A percentile compares a stretch with the other conserved stretches of the same genome.
These are phyloP conservation scores for Xylariaceae sp. DNA, from an alignment of 2,329 filamentous ascomycete genomes.

Conservation along the genomic window DNA sequence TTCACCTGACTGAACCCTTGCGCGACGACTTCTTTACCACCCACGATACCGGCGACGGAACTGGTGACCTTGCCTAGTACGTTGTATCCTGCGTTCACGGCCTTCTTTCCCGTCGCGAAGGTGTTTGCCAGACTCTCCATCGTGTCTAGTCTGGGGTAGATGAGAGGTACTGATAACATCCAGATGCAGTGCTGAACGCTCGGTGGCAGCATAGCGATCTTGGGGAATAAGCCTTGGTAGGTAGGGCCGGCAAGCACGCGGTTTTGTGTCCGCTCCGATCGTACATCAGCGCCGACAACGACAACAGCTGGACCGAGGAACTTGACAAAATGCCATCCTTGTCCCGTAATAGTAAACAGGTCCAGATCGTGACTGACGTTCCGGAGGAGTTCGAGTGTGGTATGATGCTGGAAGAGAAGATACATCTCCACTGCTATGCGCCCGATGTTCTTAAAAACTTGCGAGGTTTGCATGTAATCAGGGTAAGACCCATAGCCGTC, in stretches of 20 bases:
- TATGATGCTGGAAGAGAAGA: constrained; percentile 95
- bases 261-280: constrained; percentile 82
- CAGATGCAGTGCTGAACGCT: constrained; percentile 95
- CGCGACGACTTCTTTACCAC: constrained; percentile 86
- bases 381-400: constrained; percentile 85
- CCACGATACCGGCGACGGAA: constrained; percentile 90
- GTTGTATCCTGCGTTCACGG: constrained; percentile 94
- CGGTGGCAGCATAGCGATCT: constrained; percentile 81
- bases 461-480: constrained; percentile 95
- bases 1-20: constrained; percentile 94
- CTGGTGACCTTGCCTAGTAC: constrained; percentile 91
- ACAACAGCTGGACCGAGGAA: constrained; percentile 88
- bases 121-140: constrained; percentile 89
- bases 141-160: constrained; percentile 87
- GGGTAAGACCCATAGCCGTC: constrained; percentile 97
- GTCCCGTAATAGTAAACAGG: constrained; percentile 94
- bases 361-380: constrained; percentile 85
- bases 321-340: constrained; percentile 98
- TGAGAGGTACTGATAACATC: constrained; percentile 86
- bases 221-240: constrained; percentile 95
- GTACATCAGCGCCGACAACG: constrained; percentile 83
- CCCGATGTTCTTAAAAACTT: constrained; percentile 98
- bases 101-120: constrained; percentile 91
- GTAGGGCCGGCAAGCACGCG: constrained; percentile 95
- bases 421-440: constrained; percentile 97